Conservation (phyloP, 306 rosid genomes). For the Inga leiocalycina region DNA sequence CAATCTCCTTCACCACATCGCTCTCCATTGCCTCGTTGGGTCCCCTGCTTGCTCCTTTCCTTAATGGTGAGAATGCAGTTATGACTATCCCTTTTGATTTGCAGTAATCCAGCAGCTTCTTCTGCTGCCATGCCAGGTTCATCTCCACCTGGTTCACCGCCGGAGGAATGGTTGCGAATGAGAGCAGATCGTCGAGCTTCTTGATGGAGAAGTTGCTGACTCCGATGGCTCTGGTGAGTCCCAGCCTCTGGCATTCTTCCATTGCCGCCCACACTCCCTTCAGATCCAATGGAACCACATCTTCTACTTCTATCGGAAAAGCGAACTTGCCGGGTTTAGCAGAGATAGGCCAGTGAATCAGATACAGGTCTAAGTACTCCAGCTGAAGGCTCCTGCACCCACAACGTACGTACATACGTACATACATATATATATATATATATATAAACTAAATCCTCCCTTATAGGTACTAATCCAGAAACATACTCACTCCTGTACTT, state of each 20-base stretch:
- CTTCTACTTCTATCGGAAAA: constrained; percentile 37
- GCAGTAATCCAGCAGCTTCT: constrained; percentile 58
- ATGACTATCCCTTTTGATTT: constrained; percentile 44
- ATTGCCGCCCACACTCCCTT: constrained; percentile 60
- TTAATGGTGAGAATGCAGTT: constrained; percentile 63
- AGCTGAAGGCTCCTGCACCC: constrained; percentile 45
- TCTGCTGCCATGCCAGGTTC: constrained; percentile 72
- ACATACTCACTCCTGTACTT: too few relatives aligned
- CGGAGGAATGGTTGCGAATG: constrained; percentile 39
- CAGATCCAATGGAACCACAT: constrained; percentile 47
- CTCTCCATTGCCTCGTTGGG: constrained; percentile 57
- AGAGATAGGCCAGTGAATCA: constrained; percentile 54
- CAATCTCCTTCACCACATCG: constrained; percentile 51
- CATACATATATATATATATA: too few relatives aligned
- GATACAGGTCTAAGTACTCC: constrained; percentile 52
- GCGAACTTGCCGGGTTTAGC: constrained; percentile 44
- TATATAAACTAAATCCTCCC: too few relatives aligned
- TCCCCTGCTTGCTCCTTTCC: constrained; percentile 57
- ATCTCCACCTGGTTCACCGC: constrained; percentile 70
- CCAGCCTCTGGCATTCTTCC: constrained; percentile 50
- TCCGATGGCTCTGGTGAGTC: constrained; percentile 52
- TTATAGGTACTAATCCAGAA: too few relatives aligned
- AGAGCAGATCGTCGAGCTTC: constrained; percentile 45
- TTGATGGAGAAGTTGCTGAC: constrained; percentile 62
- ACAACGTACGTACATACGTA: too few relatives aligned